Percentiles rank a stretch among this genome's conserved stretches.
These are phyloP conservation scores for Candida krabiensis DNA, from an alignment of 805 yeast species.

Conservation along the genomic window DNA sequence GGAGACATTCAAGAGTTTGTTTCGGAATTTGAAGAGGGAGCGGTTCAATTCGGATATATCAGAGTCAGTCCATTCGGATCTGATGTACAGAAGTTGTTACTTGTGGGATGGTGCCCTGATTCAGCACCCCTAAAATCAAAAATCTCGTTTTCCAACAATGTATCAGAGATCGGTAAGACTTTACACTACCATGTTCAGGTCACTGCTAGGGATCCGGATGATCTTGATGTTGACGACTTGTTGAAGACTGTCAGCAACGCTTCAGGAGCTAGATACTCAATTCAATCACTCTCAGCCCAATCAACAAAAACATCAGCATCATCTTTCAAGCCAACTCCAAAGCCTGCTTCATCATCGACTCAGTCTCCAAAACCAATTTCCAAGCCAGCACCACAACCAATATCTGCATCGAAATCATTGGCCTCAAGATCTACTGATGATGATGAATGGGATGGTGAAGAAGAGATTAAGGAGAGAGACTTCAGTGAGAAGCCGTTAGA, in stretches of 20 bases:
- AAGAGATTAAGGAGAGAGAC: slow-evolving; percentile 55
- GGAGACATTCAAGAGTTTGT: slow-evolving; percentile 78
- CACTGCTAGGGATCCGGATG: slow-evolving; percentile 93
- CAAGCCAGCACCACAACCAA: slow-evolving; percentile 26
- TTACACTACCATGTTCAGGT: slow-evolving; percentile 94
- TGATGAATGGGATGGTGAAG: slow-evolving; percentile 76
- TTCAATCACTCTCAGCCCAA: slow-evolving; percentile 39
- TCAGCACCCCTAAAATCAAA: slow-evolving; percentile 80
- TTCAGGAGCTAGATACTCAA: slow-evolving; percentile 92
- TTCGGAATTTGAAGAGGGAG: slow-evolving; percentile 79
- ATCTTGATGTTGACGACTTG: slow-evolving; percentile 76
- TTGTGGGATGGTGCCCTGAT: slow-evolving; percentile 97
- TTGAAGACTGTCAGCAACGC: slow-evolving; percentile 80
- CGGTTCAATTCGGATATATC: slow-evolving; percentile 87
- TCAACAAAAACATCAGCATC: slow-evolving; percentile 18
- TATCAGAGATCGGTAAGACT: slow-evolving; percentile 69
- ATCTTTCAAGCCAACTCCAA: slow-evolving; percentile 36
- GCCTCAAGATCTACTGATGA: slow-evolving; percentile 22
- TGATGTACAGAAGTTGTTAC: slow-evolving; percentile 77
- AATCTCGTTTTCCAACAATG: slow-evolving; percentile 73
- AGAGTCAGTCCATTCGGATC: slow-evolving; percentile 91
- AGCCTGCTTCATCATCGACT: slow-evolving; percentile 36
- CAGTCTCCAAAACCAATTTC: slow-evolving; percentile 28
- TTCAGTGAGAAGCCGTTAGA: slow-evolving; percentile 49
- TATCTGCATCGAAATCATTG: slow-evolving; percentile 20